These are phyloP conservation scores for Fusarium sp. DNA, from an alignment of 2,329 filamentous ascomycete species.

Conservation along the genomic window DNA sequence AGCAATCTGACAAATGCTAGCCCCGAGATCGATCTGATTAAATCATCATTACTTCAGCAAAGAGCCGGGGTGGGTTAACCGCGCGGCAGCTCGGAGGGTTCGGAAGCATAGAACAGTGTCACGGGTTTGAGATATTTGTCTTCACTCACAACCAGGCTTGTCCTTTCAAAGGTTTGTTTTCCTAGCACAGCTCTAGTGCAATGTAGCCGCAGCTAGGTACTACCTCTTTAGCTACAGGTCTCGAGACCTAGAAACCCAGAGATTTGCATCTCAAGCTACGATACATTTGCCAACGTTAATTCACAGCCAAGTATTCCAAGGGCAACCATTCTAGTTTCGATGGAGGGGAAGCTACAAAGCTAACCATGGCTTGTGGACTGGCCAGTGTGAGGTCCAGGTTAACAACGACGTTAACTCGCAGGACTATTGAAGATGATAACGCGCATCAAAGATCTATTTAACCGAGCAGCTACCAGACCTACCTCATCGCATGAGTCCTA, in stretches of 20 bases:
- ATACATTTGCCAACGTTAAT: background rate
- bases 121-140: background rate
- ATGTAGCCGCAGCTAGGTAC: background rate
- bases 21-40: background rate
- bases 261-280: background rate
- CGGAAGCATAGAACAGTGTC: background rate
- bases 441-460: background rate
- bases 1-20: slow-evolving; percentile 3
- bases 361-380: background rate
- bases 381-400: background rate
- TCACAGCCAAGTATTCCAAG: background rate
- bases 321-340: background rate
- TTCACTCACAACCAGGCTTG: background rate
- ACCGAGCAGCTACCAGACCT: background rate
- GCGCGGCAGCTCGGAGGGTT: background rate
- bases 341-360: background rate
- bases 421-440: background rate
- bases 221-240: background rate
- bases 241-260: background rate
- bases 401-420: background rate
- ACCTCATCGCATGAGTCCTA: background rate
- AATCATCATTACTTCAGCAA: slow-evolving; percentile 8
- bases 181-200: background rate
- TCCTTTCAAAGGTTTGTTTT: background rate
- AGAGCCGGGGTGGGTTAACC: background rate